phyloP scores from a whole-genome alignment of 805 yeast species.

The Kluyveromyces dobzhanskii region DNA sequence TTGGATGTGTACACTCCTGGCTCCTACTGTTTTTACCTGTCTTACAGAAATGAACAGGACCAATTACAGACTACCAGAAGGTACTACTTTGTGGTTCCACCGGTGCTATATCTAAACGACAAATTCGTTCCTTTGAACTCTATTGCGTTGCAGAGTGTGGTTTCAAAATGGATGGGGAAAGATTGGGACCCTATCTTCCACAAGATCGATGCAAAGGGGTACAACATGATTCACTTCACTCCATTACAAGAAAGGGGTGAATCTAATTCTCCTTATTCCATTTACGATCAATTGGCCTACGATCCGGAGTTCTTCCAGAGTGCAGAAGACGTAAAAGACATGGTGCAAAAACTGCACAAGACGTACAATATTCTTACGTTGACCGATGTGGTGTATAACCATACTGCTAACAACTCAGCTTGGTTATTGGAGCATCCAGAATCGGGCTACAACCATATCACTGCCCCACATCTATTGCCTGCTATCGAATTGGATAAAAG shows the following conservation, averaged over 20 bases:
- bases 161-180: slow-evolving; percentile 88
- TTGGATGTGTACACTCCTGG: slow-evolving; percentile 68
- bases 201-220: slow-evolving; percentile 63
- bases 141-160: slow-evolving; percentile 72
- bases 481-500: slow-evolving; percentile 78
- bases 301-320: slow-evolving; percentile 58
- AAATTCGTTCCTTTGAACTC: slow-evolving; percentile 63
- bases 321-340: slow-evolving; percentile 42
- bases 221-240: slow-evolving; percentile 94
- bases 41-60: slow-evolving; percentile 38
- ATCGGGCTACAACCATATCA: slow-evolving; percentile 73
- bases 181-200: slow-evolving; percentile 62
- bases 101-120: slow-evolving; percentile 52
- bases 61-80: slow-evolving; percentile 43
- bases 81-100: slow-evolving; percentile 73
- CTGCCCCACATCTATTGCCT: slow-evolving; percentile 81
- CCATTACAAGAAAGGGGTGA: slow-evolving; percentile 87
- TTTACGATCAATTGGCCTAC: slow-evolving; percentile 73
- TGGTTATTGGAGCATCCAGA: slow-evolving; percentile 89
- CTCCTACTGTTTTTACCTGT: slow-evolving; percentile 63
- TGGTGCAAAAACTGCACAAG: slow-evolving; percentile 43
- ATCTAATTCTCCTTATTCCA: slow-evolving; percentile 89
- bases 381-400: slow-evolving; percentile 92
- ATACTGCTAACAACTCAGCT: slow-evolving; percentile 81
- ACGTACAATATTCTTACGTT: slow-evolving; percentile 61